Evolutionary conservation across 2,329 filamentous ascomycete genomes (phyloP), one percentile per base, ranked within the genome.

Genomic region (Cadophora luteo-olivacea): DNA sequence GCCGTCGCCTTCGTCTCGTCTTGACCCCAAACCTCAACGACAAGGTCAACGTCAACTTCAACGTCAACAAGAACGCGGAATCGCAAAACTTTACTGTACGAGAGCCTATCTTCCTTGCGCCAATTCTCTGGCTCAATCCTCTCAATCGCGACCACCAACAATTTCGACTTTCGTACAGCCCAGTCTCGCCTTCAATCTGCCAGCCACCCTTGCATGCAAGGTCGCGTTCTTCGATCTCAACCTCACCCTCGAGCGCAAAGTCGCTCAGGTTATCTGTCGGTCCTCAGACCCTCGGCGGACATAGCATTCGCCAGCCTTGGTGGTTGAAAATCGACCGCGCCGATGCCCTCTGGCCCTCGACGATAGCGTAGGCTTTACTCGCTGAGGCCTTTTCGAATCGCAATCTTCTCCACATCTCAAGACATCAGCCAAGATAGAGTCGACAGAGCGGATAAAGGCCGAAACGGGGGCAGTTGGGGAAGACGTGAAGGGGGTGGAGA

Each of bases 391-490:
- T 65, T 65, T 62, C 33, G 25, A 52, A 52, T 55, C 51, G 45
- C 25, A 33, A 65, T 29, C 49, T 61, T 60, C 67, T 52, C 29
- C 68, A 61, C 51, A 66, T 55, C 51, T 64, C 58, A n/a, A 66
- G 22, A 69, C 69, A 72, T 62, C 71, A 75, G 75, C 73, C 76
- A 78, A 76, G 73, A 78, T 78, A 78, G 77, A 77, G 74, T 76
- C 76, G 72, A 73, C 72, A 70, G 72, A 72, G 70, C 71, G 67
- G 66, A 67, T 57, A 61, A 74, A 70, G 65, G 65, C 65, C 60
- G 74, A 67, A 72, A 74, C 72, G 72, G 74, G 73, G 72, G 74
- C 57, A 68, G 72, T 69, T 68, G 74, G 72, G 74, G 74, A 70
- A 58, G 70, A 67, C 64, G 55, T 69, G 69, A 72, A 73, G 71